Conservation (phyloP, 768 basidiomycete genomes). For the Hygrophorus pudorinus region DNA sequence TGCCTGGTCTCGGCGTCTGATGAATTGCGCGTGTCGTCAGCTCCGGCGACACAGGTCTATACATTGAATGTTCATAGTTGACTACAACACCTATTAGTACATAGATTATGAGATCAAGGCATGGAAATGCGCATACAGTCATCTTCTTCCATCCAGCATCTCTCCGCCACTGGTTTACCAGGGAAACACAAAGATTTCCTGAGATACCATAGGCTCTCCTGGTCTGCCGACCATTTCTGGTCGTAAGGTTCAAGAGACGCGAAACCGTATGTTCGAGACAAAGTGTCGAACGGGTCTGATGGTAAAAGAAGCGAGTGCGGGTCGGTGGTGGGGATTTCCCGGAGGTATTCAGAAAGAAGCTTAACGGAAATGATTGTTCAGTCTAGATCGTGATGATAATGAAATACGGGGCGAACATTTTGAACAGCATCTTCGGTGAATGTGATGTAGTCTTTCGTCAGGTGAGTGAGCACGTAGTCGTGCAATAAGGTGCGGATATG, state of each 20-base stretch:
- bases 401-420: slow-evolving; percentile 25
- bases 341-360: slow-evolving; percentile 35
- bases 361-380: slow-evolving; percentile 5
- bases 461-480: slow-evolving; percentile 41
- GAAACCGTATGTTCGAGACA: slow-evolving; percentile 26
- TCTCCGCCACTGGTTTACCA: slow-evolving; percentile 25
- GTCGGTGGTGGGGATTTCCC: slow-evolving; percentile 37
- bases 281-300: slow-evolving; percentile 39
- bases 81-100: not conserved
- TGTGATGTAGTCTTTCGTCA: slow-evolving; percentile 44
- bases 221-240: slow-evolving; percentile 32
- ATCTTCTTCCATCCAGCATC: slow-evolving; percentile 25
- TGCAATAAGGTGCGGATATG: slow-evolving; percentile 49
- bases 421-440: slow-evolving; percentile 41
- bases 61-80: slow-evolving; percentile 9
- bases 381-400: not conserved
- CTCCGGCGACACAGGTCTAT: slow-evolving; percentile 32
- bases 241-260: slow-evolving; percentile 28
- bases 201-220: slow-evolving; percentile 24
- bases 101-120: not conserved
- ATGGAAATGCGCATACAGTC: slow-evolving; percentile 19
- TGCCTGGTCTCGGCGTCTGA: slow-evolving; percentile 37
- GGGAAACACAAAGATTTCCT: slow-evolving; percentile 15
- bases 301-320: slow-evolving; percentile 36
- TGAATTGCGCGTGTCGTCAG: slow-evolving; percentile 35